These are phyloP conservation scores for Ceratocystiopsis brevicomis DNA, from an alignment of 2,329 filamentous ascomycete species.

Conservation along the genomic window DNA sequence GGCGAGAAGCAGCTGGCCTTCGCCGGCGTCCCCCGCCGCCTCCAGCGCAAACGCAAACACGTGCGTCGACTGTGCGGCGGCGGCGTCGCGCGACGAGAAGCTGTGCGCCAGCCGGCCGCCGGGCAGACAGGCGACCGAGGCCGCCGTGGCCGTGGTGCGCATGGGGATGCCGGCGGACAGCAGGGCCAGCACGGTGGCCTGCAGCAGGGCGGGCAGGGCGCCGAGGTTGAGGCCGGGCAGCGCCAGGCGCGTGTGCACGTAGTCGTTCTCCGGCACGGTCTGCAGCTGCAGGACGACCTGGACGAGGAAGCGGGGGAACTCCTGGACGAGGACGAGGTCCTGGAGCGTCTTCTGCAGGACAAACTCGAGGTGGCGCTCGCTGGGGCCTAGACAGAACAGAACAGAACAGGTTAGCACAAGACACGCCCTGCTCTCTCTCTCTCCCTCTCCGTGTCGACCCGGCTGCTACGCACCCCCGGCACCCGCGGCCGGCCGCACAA, in stretches of 20 bases:
- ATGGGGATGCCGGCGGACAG: constrained; percentile 70
- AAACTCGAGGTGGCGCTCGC: constrained; percentile 66
- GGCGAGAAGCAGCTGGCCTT: constrained; percentile 49
- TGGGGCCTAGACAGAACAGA: constrained; percentile 36
- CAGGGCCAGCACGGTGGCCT: constrained; percentile 60
- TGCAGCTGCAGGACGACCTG: constrained; percentile 68
- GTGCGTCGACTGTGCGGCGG: constrained; percentile 51
- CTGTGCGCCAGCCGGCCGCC: constrained; percentile 28
- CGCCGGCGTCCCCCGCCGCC: constrained; percentile 21
- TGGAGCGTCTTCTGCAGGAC: constrained; percentile 53
- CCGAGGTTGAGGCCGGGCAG: constrained; percentile 49
- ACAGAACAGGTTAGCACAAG: too few relatives aligned
- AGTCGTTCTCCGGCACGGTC: constrained; percentile 48
- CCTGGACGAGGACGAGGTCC: constrained; percentile 54
- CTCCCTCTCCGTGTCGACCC: background rate
- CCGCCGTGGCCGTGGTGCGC: constrained; percentile 49
- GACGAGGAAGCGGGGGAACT: constrained; percentile 59
- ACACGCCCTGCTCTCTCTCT: too few relatives aligned
- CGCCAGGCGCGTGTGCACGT: constrained; percentile 38
- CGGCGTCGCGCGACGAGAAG: constrained; percentile 43
- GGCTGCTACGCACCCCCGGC: constrained; percentile 44
- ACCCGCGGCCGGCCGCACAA: constrained; percentile 69
- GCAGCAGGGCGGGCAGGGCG: constrained; percentile 63
- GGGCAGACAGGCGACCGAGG: constrained; percentile 34
- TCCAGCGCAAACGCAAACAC: constrained; percentile 66